Percentiles rank a stretch among this genome's conserved stretches.
These are phyloP conservation scores for Fusarium mexicanum DNA, from an alignment of 2,329 filamentous ascomycete species.

Conservation along the genomic window DNA sequence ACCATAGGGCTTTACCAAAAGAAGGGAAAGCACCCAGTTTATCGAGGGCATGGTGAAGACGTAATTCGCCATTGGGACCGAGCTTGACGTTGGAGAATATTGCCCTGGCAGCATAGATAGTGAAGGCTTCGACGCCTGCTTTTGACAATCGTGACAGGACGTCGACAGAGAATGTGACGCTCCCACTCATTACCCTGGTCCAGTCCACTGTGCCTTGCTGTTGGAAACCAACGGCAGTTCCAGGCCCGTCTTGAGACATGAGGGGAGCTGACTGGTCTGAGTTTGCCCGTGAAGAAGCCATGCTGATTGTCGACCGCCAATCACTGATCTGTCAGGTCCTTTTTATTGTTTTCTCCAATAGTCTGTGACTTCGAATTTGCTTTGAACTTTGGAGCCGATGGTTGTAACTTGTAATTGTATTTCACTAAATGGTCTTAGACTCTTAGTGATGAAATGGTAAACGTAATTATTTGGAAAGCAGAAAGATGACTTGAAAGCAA, in stretches of 20 bases:
- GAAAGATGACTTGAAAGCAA: too few relatives aligned
- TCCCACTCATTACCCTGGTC: background rate
- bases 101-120: rapidly evolving
- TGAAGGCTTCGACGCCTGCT: rapidly evolving
- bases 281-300: rapidly evolving
- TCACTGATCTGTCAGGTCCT: too few relatives aligned
- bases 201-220: background rate
- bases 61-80: rapidly evolving
- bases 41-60: rapidly evolving
- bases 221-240: rapidly evolving
- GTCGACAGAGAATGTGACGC: rapidly evolving
- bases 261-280: background rate
- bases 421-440: too few relatives aligned
- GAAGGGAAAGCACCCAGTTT: background rate
- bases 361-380: too few relatives aligned
- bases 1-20: rapidly evolving
- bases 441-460: too few relatives aligned
- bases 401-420: too few relatives aligned
- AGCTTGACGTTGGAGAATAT: background rate
- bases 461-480: too few relatives aligned
- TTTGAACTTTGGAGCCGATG: too few relatives aligned
- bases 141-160: rapidly evolving
- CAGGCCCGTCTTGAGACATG: rapidly evolving
- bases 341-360: rapidly evolving
- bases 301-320: too few relatives aligned